These are phyloP conservation scores for Fonsecaea nubica DNA, from an alignment of 2,329 filamentous ascomycete genomes.

Conservation along the genomic window DNA sequence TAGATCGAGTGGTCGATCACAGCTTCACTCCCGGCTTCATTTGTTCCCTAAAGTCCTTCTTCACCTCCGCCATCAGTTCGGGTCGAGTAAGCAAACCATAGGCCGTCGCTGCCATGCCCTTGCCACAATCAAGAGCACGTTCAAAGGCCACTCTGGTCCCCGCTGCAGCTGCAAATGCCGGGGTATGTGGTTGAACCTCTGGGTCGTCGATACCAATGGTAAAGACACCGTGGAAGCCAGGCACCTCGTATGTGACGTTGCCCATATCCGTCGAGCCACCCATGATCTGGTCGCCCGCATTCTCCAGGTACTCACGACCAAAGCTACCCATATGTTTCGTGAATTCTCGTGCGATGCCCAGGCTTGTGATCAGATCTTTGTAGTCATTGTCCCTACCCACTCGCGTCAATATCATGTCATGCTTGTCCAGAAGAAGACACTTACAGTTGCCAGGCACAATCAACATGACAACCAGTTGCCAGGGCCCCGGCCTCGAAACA, in stretches of 20 bases:
- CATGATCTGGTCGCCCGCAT: constrained; percentile 48
- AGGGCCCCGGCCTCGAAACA: constrained; percentile 48
- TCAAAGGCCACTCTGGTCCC: constrained; percentile 49
- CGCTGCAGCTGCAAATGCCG: constrained; percentile 55
- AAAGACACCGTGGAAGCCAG: constrained; percentile 59
- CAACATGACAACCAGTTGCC: constrained; percentile 46
- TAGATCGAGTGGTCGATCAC: not conserved
- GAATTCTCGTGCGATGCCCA: constrained; percentile 54
- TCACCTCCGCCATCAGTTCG: constrained; percentile 19
- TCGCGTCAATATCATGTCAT: constrained; percentile 13
- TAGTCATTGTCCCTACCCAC: constrained; percentile 43
- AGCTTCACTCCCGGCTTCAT: constrained; percentile 12
- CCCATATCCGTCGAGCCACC: constrained; percentile 59
- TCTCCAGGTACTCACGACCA: constrained; percentile 48
- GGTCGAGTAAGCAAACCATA: constrained; percentile 40
- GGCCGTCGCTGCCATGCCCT: constrained; percentile 53
- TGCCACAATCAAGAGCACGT: constrained; percentile 53
- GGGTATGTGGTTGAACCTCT: constrained; percentile 50
- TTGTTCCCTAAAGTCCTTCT: constrained; percentile 10
- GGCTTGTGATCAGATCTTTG: constrained; percentile 55
- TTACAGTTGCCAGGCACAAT: constrained; percentile 40
- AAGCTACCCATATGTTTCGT: constrained; percentile 53
- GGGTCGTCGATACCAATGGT: constrained; percentile 48
- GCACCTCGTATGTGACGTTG: constrained; percentile 57
- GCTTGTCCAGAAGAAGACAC: not conserved